A percentile compares a stretch with the other conserved stretches of the same genome.
Conservation (phyloP, 2,329 filamentous ascomycete genomes). For the Knufia fluminis region DNA sequence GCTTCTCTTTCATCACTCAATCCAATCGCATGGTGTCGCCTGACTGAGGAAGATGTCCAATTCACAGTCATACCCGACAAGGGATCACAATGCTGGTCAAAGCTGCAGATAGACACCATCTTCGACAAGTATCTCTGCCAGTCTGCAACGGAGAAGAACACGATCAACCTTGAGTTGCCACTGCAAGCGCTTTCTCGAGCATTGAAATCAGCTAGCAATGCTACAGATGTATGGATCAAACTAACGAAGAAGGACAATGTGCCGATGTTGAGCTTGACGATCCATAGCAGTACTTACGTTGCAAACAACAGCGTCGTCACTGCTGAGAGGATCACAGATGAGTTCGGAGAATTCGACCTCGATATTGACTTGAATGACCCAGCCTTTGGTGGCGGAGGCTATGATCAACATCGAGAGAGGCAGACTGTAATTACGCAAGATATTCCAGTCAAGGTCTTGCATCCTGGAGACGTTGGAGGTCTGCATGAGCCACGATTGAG, state of each 20-base stretch:
- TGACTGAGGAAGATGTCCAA: constrained; percentile 77
- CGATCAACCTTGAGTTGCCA: constrained; percentile 93
- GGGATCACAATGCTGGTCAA: constrained; percentile 95
- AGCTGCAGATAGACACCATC: constrained; percentile 60
- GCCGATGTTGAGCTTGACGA: constrained; percentile 80
- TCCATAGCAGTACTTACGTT: constrained; percentile 63
- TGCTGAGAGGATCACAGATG: constrained; percentile 24
- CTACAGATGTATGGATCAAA: constrained; percentile 71
- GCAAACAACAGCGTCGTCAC: constrained; percentile 39
- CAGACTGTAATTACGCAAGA: constrained; percentile 93
- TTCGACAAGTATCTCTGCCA: constrained; percentile 86
- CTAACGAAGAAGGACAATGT: constrained; percentile 87
- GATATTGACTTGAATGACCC: constrained; percentile 35
- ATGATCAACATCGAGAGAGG: constrained; percentile 58
- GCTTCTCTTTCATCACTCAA: constrained; percentile 58
- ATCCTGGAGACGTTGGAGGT: constrained; percentile 74
- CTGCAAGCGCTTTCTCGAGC: constrained; percentile 80
- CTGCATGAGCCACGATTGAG: constrained; percentile 85
- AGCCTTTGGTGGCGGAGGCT: constrained; percentile 31
- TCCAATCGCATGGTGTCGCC: constrained; percentile 81
- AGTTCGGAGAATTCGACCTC: constrained; percentile 19
- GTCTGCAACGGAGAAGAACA: constrained; percentile 71
- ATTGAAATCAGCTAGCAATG: constrained; percentile 77
- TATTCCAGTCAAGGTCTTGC: constrained; percentile 85
- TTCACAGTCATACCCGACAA: constrained; percentile 94